Evolutionary conservation across 495 filamentous ascomycete species (phyloP), one percentile per base, ranked within the genome.

Genomic region (Choiromyces venosus): DNA sequence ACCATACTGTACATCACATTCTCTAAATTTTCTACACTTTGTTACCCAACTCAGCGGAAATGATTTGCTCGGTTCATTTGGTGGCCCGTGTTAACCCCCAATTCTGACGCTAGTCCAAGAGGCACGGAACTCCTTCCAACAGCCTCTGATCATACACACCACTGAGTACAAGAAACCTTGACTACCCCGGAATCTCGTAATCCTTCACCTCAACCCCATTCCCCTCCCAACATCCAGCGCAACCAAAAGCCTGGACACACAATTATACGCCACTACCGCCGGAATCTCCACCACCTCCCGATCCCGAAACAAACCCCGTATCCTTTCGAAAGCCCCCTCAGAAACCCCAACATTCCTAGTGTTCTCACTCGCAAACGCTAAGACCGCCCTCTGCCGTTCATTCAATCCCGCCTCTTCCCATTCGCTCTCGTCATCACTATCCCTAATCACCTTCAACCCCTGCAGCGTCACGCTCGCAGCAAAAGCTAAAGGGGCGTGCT

Each of bases 161-260:
- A n/a, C n/a, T n/a, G n/a, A n/a, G n/a, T n/a, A n/a, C n/a, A n/a
- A n/a, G n/a, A n/a, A n/a, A n/a, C n/a, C n/a, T n/a, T n/a, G n/a
- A n/a, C n/a, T n/a, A n/a, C 21, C 46, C 46, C 8, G 46, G 65
- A 7, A 76, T 65, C n/a, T n/a, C 40, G 66, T 76, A 76, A 76
- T 76, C 75, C 1, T 25, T 36, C 66, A 76, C 65, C 2, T 64
- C 52, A 16, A 76, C 35, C 44, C 16, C 9, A 35, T 90, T 88
- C 29, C 87, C 88, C 65, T 76, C 68, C 65, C 75, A 84, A 93
- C 91, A 83, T 94, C 90, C 75, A 97, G 80, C 29, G 92, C 92
- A 39, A 96, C 92, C 75, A 96, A 82, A 78, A 96, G 94, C 66
- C 92, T 85, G 76, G 90, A 92, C 16, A 97, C 92, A 82, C 91